Evolutionary conservation across 148 eudicot species (phyloP), one percentile per base, ranked within the genome.

Genomic region (Vaccinium corymbosum): DNA sequence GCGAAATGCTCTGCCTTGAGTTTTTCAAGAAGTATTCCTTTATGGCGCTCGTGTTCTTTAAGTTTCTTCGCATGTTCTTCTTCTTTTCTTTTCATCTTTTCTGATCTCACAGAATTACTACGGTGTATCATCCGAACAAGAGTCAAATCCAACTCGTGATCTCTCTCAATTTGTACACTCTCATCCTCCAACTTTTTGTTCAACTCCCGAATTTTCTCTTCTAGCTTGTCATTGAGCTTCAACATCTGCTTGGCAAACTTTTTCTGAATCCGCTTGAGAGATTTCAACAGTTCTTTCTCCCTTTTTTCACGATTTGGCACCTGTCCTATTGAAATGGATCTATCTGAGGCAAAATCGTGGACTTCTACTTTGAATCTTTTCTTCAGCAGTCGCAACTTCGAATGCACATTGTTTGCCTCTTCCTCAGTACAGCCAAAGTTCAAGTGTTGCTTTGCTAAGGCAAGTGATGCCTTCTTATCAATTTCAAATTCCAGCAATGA

Each of bases 391-490:
- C 88, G 90, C 89, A 92, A 71, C 90, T 87, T 92, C 6, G 79
- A 80, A 87, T 89, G 88, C 35, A 90, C 87, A 57, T 56, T 83
- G 53, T 81, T 87, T 42, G 88, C 94, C 79, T 94, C 94, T 64
- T 87, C 89, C 80, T 90, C 93, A 16, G 66, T 84, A 85, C 97
- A 96, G 86, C 80, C 71, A 73, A 92, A 93, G 76, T 89, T 83
- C 90, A 93, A 78, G 76, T 75, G 85, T 38, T 91, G 81, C 83
- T 86, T 90, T 66, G 90, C 98, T 79, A 91, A 83, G 14, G 50
- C 79, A 51, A 96, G 89, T 0, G 94, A 91, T 49, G 85, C 84
- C 84, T 82, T 87, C 89, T 88, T 93, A 85, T 92, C 94, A 85
- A 96, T 70, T 85, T 91, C 89, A 19, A 85, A 62, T 38, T 86